Evolutionary conservation across 2,329 filamentous ascomycete species (phyloP), one percentile per base, ranked within the genome.

Genomic region (Ceratocystis lukuohia): DNA sequence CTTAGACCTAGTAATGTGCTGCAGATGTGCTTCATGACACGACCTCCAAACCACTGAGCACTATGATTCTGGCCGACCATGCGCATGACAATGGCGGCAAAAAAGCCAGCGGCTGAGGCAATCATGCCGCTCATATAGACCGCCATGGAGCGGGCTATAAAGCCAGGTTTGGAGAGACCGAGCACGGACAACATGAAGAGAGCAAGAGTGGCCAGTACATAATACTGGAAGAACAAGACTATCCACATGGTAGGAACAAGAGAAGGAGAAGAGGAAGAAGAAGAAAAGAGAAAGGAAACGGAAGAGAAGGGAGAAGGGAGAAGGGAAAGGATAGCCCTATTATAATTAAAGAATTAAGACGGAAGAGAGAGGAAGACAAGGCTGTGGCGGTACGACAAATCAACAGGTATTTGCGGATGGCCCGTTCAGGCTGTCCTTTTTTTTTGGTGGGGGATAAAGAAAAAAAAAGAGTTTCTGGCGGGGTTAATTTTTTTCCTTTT

Each of bases 21-120:
- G 88, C 96, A 95, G 70, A 83, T 74, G 77, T 84, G 88, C 75
- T 92, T 88, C 81, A 96, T 97, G 69, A 81, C 77, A 69, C 91
- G 84, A 6, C 80, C 94, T 8, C 85, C 85, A 48, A 89, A 85
- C 90, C 91, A 97, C 80, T 97, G 94, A 33, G 89, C 84, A 70
- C 91, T 84, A 66, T 88, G 85, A 68, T 85, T 86, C 71, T 88
- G 84, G 68, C 91, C 91, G 62, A 86, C 71, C 17, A 89, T 71
- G 61, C 88, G 86, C 69, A 97, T 81, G 68, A 84, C 72, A 69
- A 92, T 82, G 57, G 88, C 91, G 33, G 86, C 86, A 61, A 89
- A 69, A 67, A 90, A 88, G 68, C 92, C 94, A 76, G 90, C 95
- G 71, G 80, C 75, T 33, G 92, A 83, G 74, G 74, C 80, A 65